Evolutionary conservation across 75 land plant genomes (phyloP).

Genomic region (Selaginella moellendorffii): DNA sequence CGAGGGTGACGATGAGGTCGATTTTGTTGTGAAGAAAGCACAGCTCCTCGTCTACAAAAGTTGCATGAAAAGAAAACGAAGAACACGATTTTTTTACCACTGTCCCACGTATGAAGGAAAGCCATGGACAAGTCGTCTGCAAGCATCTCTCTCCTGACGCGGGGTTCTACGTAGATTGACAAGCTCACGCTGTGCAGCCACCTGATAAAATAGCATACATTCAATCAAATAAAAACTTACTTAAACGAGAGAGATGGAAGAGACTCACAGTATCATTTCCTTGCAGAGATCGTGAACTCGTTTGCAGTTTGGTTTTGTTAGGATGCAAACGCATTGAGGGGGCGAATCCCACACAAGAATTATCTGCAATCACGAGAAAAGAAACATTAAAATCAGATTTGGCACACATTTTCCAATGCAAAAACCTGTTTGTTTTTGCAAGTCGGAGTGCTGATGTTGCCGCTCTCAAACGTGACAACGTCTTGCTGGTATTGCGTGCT

Average conservation of each 20-base stretch:
- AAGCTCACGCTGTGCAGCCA: conserved; percentile 61
- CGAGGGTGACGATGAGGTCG: conserved; percentile 84
- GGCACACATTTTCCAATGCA: no score
- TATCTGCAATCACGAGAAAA: conserved; percentile 59
- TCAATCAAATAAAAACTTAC: background rate
- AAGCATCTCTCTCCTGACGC: conserved; percentile 57
- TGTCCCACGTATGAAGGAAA: conserved; percentile 75
- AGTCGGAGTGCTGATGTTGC: conserved; percentile 71
- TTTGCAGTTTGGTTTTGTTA: conserved; percentile 74
- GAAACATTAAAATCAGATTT: no score
- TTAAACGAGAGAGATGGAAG: no score
- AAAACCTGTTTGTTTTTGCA: conserved; percentile 82
- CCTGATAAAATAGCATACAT: conserved; percentile 22
- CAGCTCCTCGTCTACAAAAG: conserved; percentile 49
- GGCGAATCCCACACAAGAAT: conserved; percentile 75
- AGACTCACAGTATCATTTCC: conserved; percentile 78
- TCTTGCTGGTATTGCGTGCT: conserved; percentile 73
- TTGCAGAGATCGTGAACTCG: conserved; percentile 50
- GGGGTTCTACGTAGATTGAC: conserved; percentile 56
- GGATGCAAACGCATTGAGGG: conserved; percentile 73
- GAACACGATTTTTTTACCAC: conserved; percentile 20
- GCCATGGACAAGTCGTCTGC: conserved; percentile 34
- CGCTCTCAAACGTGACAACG: conserved; percentile 80
- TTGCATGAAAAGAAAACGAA: background rate
- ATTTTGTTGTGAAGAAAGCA: conserved; percentile 48